Evolutionary conservation across 75 land plant genomes (phyloP), one percentile per base, ranked within the genome.

Genomic region (Chamaecyparis obtusa): DNA sequence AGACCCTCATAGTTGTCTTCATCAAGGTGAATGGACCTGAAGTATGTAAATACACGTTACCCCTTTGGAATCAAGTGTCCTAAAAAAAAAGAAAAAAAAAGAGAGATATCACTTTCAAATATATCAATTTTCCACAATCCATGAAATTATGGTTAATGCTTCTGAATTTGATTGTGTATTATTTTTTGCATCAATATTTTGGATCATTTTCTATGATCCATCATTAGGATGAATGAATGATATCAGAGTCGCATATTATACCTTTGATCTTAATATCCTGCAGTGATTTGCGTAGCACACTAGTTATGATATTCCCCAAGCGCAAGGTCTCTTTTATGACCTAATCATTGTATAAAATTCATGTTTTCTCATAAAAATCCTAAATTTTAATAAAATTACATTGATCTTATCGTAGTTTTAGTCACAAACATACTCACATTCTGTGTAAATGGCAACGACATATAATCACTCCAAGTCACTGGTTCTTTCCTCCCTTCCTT

Each of bases 321-420:
- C 99, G 85, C 13, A 97, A 90, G 17, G 97, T 96, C 87, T 97
- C 99, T 83, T 86, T 93, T 60, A 97, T 95, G 74, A 97, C 97
- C 99, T 97, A 88, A 16, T 60, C 51, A 69, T 32, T 2, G 43
- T 43, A 55, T 71, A 85, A 46, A 78, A 80, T 69, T 27, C 32
- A 44, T 19, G 0, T 60, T 19, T 33, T 24, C 41, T 86, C 14
- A 39, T 36, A 35, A 39, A 33, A 27, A 71, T 48, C 41, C 1
- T 16, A 43, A 57, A 57, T 64, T 7, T 24, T 27, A 64, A 64
- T 27, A n/a, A 64, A 64, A 35, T 69, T 27, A 27, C 48, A 15
- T 41, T 37, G 27, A 79, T 36, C 49, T 5, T 74, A 44, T 44
- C 19, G 30, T 17, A 10, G 15, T 55, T 49, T 56, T 51, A 85